Conservation (phyloP, 2,329 filamentous ascomycete genomes). For the Scytalidium sp. region DNA sequence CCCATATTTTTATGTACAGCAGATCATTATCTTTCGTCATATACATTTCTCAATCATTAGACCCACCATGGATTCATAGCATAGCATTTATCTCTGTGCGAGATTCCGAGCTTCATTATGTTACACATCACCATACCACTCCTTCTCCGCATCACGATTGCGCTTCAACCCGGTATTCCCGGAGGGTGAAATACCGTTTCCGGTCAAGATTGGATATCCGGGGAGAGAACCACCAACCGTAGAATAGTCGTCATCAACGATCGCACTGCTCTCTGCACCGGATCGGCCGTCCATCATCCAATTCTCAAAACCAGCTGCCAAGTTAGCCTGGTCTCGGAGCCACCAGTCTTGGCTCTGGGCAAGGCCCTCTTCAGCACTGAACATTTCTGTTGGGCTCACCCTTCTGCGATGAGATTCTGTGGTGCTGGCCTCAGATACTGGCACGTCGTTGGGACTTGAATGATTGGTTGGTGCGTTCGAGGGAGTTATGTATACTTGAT, state of each 20-base stretch:
- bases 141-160: neutral
- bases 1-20: too few relatives aligned
- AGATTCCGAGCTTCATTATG: too few relatives aligned
- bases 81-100: too few relatives aligned
- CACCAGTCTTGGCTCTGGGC: constrained; percentile 65
- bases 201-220: neutral
- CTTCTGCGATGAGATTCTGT: constrained; percentile 26
- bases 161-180: neutral
- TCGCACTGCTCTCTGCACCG: neutral
- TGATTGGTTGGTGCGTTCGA: neutral
- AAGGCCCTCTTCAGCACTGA: constrained; percentile 54
- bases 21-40: too few relatives aligned
- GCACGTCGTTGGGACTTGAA: neutral
- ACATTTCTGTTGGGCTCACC: constrained; percentile 45
- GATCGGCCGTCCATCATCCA: constrained; percentile 39
- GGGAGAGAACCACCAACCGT: neutral
- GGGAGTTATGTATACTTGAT: neutral
- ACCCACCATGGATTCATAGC: too few relatives aligned
- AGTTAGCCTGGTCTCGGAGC: constrained; percentile 57
- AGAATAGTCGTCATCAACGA: neutral
- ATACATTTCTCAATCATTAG: too few relatives aligned
- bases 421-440: neutral
- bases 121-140: neutral
- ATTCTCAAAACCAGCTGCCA: constrained; percentile 60
- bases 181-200: neutral